phyloP scores from a whole-genome alignment of 345 rosid species.

The Ceriops decandra region DNA sequence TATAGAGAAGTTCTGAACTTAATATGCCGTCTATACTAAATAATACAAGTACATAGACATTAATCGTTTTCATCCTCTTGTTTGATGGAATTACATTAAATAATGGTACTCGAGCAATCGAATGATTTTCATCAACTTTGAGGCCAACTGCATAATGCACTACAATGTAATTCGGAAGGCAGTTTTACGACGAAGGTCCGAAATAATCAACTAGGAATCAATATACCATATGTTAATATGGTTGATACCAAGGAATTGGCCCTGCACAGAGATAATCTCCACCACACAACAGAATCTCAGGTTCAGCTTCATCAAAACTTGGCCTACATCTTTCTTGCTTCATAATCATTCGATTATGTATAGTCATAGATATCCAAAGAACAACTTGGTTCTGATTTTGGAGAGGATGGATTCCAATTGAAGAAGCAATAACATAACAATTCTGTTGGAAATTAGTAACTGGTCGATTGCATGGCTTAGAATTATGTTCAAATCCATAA shows the following conservation, averaged over 20 bases:
- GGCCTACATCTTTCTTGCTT: not conserved
- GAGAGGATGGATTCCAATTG: too few relatives aligned
- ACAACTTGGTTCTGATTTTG: too few relatives aligned
- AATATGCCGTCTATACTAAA: not conserved
- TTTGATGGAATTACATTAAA: too few relatives aligned
- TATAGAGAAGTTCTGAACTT: not conserved
- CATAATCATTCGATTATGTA: not conserved
- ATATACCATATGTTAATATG: not conserved
- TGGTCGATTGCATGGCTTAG: too few relatives aligned
- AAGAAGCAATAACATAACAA: too few relatives aligned
- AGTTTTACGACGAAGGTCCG: not conserved
- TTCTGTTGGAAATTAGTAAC: too few relatives aligned
- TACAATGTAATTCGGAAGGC: not conserved
- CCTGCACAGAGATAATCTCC: not conserved
- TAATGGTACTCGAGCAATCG: too few relatives aligned
- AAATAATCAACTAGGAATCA: not conserved
- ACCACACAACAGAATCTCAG: not conserved
- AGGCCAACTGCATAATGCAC: too few relatives aligned
- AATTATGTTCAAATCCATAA: too few relatives aligned
- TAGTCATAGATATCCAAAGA: too few relatives aligned
- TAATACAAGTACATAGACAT: not conserved
- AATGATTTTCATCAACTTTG: too few relatives aligned
- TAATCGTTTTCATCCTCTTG: not conserved
- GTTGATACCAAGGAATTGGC: not conserved
- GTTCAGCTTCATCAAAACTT: not conserved